phyloP scores from a whole-genome alignment of 2,329 filamentous ascomycete genomes.

The Tolypocladium sp. region DNA sequence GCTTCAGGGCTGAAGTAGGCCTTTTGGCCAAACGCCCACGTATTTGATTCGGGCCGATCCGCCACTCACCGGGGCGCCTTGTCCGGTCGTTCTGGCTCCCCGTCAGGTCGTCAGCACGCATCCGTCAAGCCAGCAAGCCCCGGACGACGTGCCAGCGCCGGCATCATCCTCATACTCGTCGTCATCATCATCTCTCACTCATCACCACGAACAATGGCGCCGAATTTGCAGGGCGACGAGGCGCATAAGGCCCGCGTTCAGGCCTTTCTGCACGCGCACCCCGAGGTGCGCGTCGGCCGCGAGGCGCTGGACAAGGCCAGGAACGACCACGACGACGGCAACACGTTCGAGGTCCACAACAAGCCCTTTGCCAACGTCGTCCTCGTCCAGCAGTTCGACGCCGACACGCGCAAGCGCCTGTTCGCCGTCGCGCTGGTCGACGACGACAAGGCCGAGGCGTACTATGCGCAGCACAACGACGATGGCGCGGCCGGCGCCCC shows the following conservation, averaged over 20 bases:
- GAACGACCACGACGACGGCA: conserved; percentile 1
- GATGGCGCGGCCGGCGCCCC: neutral
- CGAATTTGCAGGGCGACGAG: neutral
- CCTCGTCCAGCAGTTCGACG: conserved; percentile 6
- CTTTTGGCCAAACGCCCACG: neutral
- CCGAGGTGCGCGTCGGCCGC: conserved; percentile 7
- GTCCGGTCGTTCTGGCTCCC: neutral
- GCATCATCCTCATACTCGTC: neutral
- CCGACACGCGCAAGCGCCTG: conserved; percentile 7
- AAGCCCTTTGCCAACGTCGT: conserved; percentile 7
- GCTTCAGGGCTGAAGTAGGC: neutral
- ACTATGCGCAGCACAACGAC: conserved; percentile 3
- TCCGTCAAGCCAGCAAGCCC: neutral
- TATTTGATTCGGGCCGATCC: neutral
- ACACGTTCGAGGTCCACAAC: conserved; percentile 9
- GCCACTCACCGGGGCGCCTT: neutral
- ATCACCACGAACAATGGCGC: neutral
- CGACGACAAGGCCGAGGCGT: conserved; percentile 2
- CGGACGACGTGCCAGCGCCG: neutral
- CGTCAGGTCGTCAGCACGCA: neutral
- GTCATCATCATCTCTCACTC: neutral
- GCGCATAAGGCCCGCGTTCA: neutral
- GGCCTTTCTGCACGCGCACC: conserved; percentile 6
- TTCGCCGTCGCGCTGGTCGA: conserved; percentile 6
- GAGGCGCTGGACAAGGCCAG: conserved; percentile 4